Evolutionary conservation across 352 stramenopile species (phyloP), one percentile per base, ranked within the genome.

Genomic region (Pilasporangium apinafurcum): DNA sequence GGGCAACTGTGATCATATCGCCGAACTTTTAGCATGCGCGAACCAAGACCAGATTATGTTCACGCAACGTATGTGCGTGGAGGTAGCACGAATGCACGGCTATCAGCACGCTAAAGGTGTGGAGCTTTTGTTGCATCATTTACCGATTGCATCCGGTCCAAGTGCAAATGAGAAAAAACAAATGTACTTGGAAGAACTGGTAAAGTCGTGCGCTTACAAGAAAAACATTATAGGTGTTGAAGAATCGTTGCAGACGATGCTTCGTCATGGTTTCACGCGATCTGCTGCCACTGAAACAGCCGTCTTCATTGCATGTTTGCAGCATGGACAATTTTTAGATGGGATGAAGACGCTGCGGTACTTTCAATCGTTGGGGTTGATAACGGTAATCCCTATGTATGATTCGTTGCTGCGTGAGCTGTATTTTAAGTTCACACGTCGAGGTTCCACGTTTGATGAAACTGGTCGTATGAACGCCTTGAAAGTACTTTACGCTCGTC

Each of bases 391-490:
- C 4, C 74, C 74, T 16, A 68, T 80, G 21, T 90, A 90, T 43
- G 66, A 80, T 22, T 86, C 77, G 18, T 48, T 86, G 17, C 53
- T 90, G 37, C 77, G 67, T 16, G 77, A 90, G 35, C 75, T 90
- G 45, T 87, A 83, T 49, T 79, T 82, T 49, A 86, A 90, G 44
- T 86, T 81, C 46, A 86, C 77, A 1, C 68, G 75, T 14, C 68
- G 71, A 1, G 68, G 75, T 3, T 50, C 62, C 24, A 48, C 43
- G 3, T 85, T 87, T 40, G 75, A 87, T 41, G 68, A 83, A 17
- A 62, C 68, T 1, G 81, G 68, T 30, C 71, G 71, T 24, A 69
- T 66, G 35, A 59, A 69, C 6, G 72, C 75, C 2, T 65, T 82
- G 58, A 68, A 73, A 21, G 80, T 67, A 17, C 46, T 88, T 13